Percentiles rank a stretch among this genome's conserved stretches.
phyloP scores from a whole-genome alignment of 192 early-diverging fungal genomes.

The Phlyctochytrium planicorne region DNA sequence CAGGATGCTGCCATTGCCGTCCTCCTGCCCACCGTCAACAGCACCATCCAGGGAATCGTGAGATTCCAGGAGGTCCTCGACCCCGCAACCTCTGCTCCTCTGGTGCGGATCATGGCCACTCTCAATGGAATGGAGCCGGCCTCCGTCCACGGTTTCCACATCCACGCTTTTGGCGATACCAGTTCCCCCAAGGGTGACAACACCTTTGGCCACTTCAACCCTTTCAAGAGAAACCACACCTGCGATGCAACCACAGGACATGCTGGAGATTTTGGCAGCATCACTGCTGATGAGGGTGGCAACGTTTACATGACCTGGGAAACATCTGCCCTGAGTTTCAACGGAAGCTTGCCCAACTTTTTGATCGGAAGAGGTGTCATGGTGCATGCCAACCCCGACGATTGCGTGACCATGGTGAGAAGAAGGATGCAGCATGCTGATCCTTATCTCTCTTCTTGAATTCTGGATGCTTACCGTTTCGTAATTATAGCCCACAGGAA shows the following conservation, averaged over 20 bases:
- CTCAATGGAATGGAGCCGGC: conserved; percentile 18
- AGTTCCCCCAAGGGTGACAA: background rate
- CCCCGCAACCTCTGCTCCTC: background rate
- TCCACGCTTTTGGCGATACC: conserved; percentile 31
- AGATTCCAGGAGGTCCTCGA: background rate
- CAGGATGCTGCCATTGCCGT: background rate
- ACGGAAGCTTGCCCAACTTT: background rate
- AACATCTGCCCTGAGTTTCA: background rate
- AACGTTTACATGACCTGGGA: background rate
- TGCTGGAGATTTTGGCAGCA: conserved; percentile 33
- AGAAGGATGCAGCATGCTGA: conserved; percentile 9
- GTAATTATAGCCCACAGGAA: conserved; percentile 19
- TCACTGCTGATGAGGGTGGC: conserved; percentile 18
- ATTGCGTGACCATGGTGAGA: conserved; percentile 23
- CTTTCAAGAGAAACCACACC: conserved; percentile 11
- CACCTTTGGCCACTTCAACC: conserved; percentile 28
- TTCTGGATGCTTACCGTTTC: background rate
- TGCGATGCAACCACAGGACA: conserved; percentile 10
- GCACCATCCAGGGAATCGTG: background rate
- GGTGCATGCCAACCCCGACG: conserved; percentile 29
- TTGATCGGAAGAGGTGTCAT: conserved; percentile 29
- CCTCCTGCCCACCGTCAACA: background rate
- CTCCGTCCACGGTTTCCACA: conserved; percentile 24
- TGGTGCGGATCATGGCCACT: background rate
- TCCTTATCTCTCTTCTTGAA: too few relatives aligned